Evolutionary conservation across 805 yeast species (phyloP), one percentile per base, ranked within the genome.

Genomic region (Brettanomyces nanus): DNA sequence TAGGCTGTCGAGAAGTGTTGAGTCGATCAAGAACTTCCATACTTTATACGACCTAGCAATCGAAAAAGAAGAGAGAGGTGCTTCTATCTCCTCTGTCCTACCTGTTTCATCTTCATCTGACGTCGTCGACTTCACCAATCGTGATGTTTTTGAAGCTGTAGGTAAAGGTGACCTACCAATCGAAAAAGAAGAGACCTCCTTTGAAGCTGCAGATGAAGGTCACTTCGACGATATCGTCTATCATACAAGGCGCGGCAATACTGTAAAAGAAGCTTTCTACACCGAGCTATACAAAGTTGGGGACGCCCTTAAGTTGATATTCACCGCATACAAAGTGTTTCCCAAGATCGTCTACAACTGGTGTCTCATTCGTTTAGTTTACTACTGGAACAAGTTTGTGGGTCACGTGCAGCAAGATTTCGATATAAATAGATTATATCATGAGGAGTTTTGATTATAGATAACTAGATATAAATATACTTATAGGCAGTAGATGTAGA

Each of bases 1-100:
- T 53, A 74, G 97, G 49, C 69, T 92, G 41, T 83, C 96, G 3
- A 86, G 86, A 62, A 82, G 95, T 25, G 68, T 92, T 21, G 73
- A 69, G 40, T 75, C 95, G 20, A 78, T 89, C 36, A 75, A 75
- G 44, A 72, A 75, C 48, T 92, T 92, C 61, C 80, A 77, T 54
- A 51, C 51, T 22, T 51, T 80, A 61, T 79, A 77, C 51, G 60
- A 61, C 27, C 58, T 31, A 20, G 57, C 59, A 1, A 51, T 57
- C 22, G 17, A 19, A 7, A 44, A 39, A 19, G 60, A 57, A 42
- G 60, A 56, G 29, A 44, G 37, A 9, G 58, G 56, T 13, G 38
- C 33, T 7, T 17, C 41, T 5, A 22, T 13, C 6, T 11, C 17
- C 14, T 26, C 21, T 29, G 31, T 18, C 19, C 15, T 28, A 7